Conservation (phyloP, 768 basidiomycete species). For the Boletus huronensis region DNA sequence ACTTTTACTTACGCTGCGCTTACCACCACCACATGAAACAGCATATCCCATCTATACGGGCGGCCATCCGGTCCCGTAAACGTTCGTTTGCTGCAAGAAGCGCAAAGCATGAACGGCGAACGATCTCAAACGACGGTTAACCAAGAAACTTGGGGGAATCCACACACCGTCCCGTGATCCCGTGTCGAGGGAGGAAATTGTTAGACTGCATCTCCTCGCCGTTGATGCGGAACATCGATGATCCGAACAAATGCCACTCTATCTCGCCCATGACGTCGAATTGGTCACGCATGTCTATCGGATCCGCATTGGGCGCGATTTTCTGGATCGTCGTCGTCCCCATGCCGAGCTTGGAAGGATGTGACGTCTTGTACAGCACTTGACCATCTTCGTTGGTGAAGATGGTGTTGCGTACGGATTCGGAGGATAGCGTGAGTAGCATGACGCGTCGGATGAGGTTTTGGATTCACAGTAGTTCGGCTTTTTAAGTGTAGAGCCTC, state of each 20-base stretch:
- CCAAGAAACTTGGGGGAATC: neutral
- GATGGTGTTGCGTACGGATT: constrained; percentile 13
- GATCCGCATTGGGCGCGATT: constrained; percentile 14
- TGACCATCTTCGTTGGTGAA: constrained; percentile 25
- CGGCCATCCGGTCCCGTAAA: constrained; percentile 33
- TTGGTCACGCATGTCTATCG: constrained; percentile 21
- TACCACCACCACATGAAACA: constrained; percentile 10
- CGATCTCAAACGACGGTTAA: neutral
- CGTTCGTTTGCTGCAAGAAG: constrained; percentile 11
- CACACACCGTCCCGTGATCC: constrained; percentile 10
- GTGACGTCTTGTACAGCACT: constrained; percentile 21
- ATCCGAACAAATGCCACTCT: constrained; percentile 26
- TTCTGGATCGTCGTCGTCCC: constrained; percentile 23
- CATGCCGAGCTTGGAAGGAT: constrained; percentile 1
- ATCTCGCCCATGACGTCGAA: constrained; percentile 34
- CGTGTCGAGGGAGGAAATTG: constrained; percentile 20
- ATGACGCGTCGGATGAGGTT: constrained; percentile 1
- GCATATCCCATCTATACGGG: constrained; percentile 32
- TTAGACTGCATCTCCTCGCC: constrained; percentile 25
- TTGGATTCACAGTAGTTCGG: neutral
- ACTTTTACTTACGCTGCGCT: neutral
- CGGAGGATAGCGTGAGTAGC: constrained; percentile 20
- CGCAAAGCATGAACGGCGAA: neutral
- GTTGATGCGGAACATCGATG: constrained; percentile 29
- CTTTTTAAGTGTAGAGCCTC: neutral